Evolutionary conservation across 2,329 filamentous ascomycete genomes (phyloP), one percentile per base, ranked within the genome.

Genomic region (Dendryphion nanum): DNA sequence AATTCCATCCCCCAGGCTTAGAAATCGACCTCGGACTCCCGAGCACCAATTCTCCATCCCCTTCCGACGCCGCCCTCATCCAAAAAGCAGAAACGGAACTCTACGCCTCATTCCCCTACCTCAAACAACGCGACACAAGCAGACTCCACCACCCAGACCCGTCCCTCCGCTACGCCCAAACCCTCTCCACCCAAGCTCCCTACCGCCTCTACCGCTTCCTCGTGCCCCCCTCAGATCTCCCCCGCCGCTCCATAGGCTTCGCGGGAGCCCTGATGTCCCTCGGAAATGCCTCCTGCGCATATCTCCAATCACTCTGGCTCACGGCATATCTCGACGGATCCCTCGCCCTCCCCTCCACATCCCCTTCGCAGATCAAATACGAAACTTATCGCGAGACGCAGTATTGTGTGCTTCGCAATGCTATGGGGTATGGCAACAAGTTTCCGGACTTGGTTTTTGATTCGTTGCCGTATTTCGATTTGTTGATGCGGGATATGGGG

Each of bases 401-500:
- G 24, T 91, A 84, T 57, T 82, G 83, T 4, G 79, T 75, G 47
- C 83, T 82, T 76, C 74, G 86, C 18, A 86, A 85, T 18, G 79
- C 83, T 1, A 74, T 70, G 3, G 85, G 84, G 0, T 82, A 79
- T 53, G 84, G 84, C 1, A 71, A 69, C 26, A 74, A 71, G 54
- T 72, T 76, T 41, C 82, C 82, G 0, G 85, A 87, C 58, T 82
- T 89, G 47, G 81, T 86, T 14, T 90, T 91, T 54, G 87, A 93
- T 60, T 77, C 77, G 0, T 59, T 91, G 37, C 85, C 85, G 4
- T 93, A 89, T 54, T 59, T 88, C 14, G 86, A 90, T 61, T 53
- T 83, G 53, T 59, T 91, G 55, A 57, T 86, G 42, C 65, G 68
- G 4, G 86, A 91, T 59, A 52, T 90, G 39, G 83, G 79, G 0